Evolutionary conservation across 2,329 filamentous ascomycete genomes (phyloP), one percentile per base, ranked within the genome.

Genomic region (Rutstroemia sp.): DNA sequence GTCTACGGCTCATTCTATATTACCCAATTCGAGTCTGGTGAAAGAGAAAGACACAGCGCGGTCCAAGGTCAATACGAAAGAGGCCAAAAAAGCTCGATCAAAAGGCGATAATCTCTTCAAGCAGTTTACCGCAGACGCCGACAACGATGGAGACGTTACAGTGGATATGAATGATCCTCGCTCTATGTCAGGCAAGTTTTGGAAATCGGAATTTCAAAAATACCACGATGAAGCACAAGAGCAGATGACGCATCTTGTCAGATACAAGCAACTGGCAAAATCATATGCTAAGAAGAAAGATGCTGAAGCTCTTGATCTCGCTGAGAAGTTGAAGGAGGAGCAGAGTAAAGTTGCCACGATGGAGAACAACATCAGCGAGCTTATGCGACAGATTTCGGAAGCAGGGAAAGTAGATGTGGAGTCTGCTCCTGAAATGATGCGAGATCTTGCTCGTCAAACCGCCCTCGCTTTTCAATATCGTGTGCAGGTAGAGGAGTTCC

Each of bases 221-320:
- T 92, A 92, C 66, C 83, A 88, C 49, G 77, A 82, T 46, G 86
- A 87, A 60, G 88, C 87, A 60, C 83, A 82, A 69, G 78, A 77
- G 45, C 86, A 92, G 70, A 85, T 91, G 76, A 84, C 84, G 73
- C 89, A 87, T 73, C 76, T 92, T 66, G 79, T 92, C 67, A 83
- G 82, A 67, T 92, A 91, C 75, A 89, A 91, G 74, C 82, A 88
- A 67, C 76, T 89, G 60, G 87, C 88, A 57, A 92, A 89, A 72
- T 86, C 84, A 55, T 92, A 86, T 67, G 88, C 88, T 45, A 84
- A 86, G 68, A 82, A 86, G 72, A 92, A 91, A 70, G 88, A 92
- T 66, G 75, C 77, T 17, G 85, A 91, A 69, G 84, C 86, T 21
- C 78, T 81, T 25, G 78, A 87, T 56, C 72, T 92, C 50, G 77